Base-by-base conservation (phyloP, 108 stramenopile genomes). In the Discostella stelligeroides region DNA sequence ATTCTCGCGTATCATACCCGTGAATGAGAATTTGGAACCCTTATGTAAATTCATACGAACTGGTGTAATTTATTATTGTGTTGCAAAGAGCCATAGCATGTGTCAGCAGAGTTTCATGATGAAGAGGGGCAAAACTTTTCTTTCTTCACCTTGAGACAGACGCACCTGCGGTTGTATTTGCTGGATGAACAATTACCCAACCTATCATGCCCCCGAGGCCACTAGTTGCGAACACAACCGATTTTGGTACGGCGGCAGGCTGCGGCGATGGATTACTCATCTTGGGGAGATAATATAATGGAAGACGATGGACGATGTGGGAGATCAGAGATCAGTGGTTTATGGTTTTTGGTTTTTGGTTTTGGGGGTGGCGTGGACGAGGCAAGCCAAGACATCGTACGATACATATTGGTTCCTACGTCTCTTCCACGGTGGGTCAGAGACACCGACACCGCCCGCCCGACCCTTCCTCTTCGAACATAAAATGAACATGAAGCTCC, bases 171-270 rank as follows among this genome's bases (percentile, higher is more conserved):
- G 87, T 42, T 7, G 96, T 95, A 71, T 95, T 97, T 64, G 86
- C 86, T 42, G 96, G 96, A 80, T 97, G 96, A 49, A 97, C 88
- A 34, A 92, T 66, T 17, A 56, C 62, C 96, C 96, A 97, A 23
- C 95, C 96, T 9, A 93, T 49, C 63, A 85, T 73, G 54, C 96
- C 96, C 39, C 96, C 96, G 7, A 97, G 25, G 24, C 94, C 94
- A 20, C 93, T 88, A 14, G 93, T 92, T 8, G 81, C 91, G 75
- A 97, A 97, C 17, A 92, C 76, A 1, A 94, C 82, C 4, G 78
- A 39, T 65, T 88, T 82, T 13, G 87, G 60, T 15, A 92, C 45
- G 5, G 69, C 28, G 8, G 68, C 15, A 30, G 73, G 47, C 6
- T 34, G 34, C 2, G 68, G 40, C 11, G 82, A 45, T 14, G 61